Conservation (phyloP, 2,329 filamentous ascomycete genomes). For the Colletotrichum endophyticum region DNA sequence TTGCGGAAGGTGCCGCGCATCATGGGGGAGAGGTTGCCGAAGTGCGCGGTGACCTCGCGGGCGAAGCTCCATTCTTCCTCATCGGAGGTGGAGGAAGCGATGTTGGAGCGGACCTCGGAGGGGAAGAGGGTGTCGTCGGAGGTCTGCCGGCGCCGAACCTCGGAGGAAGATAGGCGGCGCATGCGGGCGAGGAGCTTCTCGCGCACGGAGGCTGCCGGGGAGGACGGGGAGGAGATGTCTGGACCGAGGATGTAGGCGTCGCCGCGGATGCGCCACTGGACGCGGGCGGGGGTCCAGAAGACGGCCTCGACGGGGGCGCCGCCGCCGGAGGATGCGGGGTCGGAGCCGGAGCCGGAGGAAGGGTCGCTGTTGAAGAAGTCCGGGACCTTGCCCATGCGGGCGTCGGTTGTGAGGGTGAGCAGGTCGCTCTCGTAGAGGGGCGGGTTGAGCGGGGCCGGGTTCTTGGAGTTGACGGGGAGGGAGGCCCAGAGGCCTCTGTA, state of each 20-base stretch:
- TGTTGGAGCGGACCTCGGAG: not conserved
- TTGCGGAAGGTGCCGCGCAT: slow-evolving; percentile 82
- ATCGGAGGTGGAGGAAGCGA: slow-evolving; percentile 25
- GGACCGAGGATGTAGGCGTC: slow-evolving; percentile 75
- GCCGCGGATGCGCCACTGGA: slow-evolving; percentile 87
- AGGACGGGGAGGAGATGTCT: slow-evolving; percentile 52
- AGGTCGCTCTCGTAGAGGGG: slow-evolving; percentile 74
- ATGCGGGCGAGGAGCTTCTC: slow-evolving; percentile 67
- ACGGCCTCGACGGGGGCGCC: slow-evolving; percentile 80
- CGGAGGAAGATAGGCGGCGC: slow-evolving; percentile 47
- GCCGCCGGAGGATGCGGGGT: slow-evolving; percentile 56
- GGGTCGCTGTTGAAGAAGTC: slow-evolving; percentile 62
- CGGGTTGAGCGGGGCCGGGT: slow-evolving; percentile 75
- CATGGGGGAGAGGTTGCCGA: slow-evolving; percentile 83
- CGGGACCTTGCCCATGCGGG: slow-evolving; percentile 81
- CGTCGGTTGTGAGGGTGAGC: slow-evolving; percentile 85
- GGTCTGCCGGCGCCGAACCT: slow-evolving; percentile 32
- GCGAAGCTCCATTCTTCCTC: slow-evolving; percentile 74
- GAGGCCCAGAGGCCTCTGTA: slow-evolving; percentile 84
- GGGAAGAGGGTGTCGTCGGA: not conserved
- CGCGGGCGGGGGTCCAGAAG: slow-evolving; percentile 76
- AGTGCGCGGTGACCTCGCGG: slow-evolving; percentile 82
- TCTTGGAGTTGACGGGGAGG: slow-evolving; percentile 74
- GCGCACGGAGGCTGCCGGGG: slow-evolving; percentile 45
- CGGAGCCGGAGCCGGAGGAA: slow-evolving; percentile 42